Base-by-base conservation (phyloP, 2,329 filamentous ascomycete species). In the Fusarium drepaniforme region DNA sequence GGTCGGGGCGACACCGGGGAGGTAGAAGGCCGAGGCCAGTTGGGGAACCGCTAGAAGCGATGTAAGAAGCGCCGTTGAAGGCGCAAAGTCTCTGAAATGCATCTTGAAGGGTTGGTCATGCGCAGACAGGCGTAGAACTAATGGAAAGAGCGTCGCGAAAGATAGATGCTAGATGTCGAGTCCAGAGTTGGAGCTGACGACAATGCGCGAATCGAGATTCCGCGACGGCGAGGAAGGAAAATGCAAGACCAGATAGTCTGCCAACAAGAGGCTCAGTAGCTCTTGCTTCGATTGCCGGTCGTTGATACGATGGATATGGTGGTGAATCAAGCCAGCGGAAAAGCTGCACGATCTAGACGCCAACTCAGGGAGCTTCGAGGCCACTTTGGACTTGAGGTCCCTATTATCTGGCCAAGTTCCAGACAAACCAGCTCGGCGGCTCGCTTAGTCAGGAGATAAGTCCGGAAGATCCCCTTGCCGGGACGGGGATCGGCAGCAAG, bases 1-100 rank as follows among this genome's bases (percentile, higher is more conserved):
- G 51, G 95, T 97, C 25, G 97, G 97, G 75, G 96, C 96, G 78
- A 98, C 95, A 77, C 97, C 97, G 42, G 96, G 97, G 46, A 99
- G 93, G 86, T 99, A 99, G 87, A 98, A 99, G 66, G 95, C 94
- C 3, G 91, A 88, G 16, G 88, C 84, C 40, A 91, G 82, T 72
- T 89, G 86, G 28, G 90, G 88, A 33, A 87, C 80, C 57, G 86
- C 83, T 42, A 91, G 80, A 57, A 91, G 80, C 30, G 88, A 83
- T 56, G 86, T 83, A 25, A 90, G 80, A 62, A 90, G 84, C 81
- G 87, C 86, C 81, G 57, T 72, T 28, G 86, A 83, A 28, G 86
- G 86, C 86, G 85, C 84, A 74, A 83, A 78, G 65, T 84, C 82
- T 81, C 81, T 83, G 73, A 86, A 77, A 71, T 86, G 83, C 88